A percentile compares a stretch with the other conserved stretches of the same genome.
phyloP scores from a whole-genome alignment of 2,329 filamentous ascomycete genomes.

The Xylariales sp. region DNA sequence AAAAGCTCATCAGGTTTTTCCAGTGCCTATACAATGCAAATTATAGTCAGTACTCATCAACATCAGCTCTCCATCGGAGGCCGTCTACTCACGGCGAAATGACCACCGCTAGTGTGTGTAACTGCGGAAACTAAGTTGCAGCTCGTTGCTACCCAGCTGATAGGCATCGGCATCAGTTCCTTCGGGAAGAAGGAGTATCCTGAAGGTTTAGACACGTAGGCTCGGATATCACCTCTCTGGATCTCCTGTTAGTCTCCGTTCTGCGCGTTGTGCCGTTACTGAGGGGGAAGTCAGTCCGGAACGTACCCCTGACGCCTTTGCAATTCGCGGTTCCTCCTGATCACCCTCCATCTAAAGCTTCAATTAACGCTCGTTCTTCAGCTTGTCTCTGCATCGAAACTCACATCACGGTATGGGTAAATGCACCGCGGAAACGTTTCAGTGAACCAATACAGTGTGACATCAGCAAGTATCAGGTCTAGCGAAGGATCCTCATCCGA shows the following conservation, averaged over 20 bases:
- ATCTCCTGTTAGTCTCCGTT: background rate
- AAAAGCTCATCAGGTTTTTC: slow-evolving; percentile 3
- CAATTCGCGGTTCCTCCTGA: background rate
- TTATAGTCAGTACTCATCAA: background rate
- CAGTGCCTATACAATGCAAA: background rate
- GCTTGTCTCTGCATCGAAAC: slow-evolving; percentile 15
- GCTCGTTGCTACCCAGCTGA: slow-evolving; percentile 27
- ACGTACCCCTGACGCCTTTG: background rate
- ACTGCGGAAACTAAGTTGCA: slow-evolving; percentile 32
- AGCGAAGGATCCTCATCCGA: slow-evolving; percentile 33
- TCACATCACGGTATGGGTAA: slow-evolving; percentile 39
- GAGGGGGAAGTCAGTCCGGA: background rate
- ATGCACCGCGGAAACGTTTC: slow-evolving; percentile 41
- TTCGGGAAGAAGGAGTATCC: slow-evolving; percentile 41
- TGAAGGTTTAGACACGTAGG: slow-evolving; percentile 32
- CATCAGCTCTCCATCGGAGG: background rate
- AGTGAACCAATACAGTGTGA: slow-evolving; percentile 53
- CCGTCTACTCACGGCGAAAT: slow-evolving; percentile 43
- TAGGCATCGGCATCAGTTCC: slow-evolving; percentile 36
- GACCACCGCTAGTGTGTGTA: slow-evolving; percentile 36
- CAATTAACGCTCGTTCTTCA: background rate
- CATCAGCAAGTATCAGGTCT: slow-evolving; percentile 41
- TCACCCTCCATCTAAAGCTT: slow-evolving; percentile 23
- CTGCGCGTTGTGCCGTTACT: background rate
- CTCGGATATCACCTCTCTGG: background rate